phyloP scores from a whole-genome alignment of 768 basidiomycete species.

The Collybia sp. region DNA sequence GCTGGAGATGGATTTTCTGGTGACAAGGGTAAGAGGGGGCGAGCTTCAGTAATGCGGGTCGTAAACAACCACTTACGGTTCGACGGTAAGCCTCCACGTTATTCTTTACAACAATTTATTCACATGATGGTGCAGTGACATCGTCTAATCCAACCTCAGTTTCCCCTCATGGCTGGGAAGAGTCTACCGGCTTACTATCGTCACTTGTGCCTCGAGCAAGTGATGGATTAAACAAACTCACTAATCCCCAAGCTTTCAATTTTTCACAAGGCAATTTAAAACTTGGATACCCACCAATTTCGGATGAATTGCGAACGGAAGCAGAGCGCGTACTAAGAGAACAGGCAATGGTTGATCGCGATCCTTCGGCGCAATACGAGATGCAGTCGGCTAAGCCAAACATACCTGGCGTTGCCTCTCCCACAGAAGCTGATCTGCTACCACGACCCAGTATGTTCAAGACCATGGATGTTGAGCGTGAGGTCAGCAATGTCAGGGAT shows the following conservation, averaged over 20 bases:
- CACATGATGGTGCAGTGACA: constrained; percentile 46
- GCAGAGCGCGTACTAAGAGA: constrained; percentile 77
- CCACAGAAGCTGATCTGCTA: constrained; percentile 65
- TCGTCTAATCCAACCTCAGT: constrained; percentile 62
- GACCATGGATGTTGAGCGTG: constrained; percentile 82
- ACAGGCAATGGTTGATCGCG: constrained; percentile 72
- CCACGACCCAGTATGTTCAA: constrained; percentile 84
- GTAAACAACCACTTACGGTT: constrained; percentile 92
- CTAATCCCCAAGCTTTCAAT: constrained; percentile 74
- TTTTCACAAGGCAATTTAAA: constrained; percentile 72
- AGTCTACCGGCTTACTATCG: constrained; percentile 79
- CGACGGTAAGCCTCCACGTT: constrained; percentile 54
- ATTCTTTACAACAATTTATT: constrained; percentile 13
- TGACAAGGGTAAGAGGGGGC: constrained; percentile 76
- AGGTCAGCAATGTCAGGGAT: constrained; percentile 87
- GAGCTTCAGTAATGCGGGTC: constrained; percentile 88
- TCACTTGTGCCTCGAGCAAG: constrained; percentile 66
- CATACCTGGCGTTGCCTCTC: constrained; percentile 55
- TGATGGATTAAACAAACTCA: constrained; percentile 42
- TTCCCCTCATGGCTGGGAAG: constrained; percentile 71
- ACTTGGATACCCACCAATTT: constrained; percentile 76
- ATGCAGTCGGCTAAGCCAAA: constrained; percentile 46
- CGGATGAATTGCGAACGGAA: constrained; percentile 78
- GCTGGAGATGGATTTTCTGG: constrained; percentile 75
- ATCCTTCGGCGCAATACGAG: constrained; percentile 64